Percentiles rank a stretch among this genome's conserved stretches.
phyloP scores from a whole-genome alignment of 2,329 filamentous ascomycete species.

The Ophiostoma pallidulum region DNA sequence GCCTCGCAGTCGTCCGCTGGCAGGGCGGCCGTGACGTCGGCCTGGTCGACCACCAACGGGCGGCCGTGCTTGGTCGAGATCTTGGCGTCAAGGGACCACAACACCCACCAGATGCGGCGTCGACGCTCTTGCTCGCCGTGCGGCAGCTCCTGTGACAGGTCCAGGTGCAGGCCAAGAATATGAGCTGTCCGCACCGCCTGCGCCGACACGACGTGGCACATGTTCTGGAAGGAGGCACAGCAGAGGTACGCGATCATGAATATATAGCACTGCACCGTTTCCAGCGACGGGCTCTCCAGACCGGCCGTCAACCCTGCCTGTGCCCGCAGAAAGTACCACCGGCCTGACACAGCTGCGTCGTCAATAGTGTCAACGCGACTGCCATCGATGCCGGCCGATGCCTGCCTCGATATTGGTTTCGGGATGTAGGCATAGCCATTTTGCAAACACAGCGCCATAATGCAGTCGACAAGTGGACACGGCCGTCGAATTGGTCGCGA shows the following conservation, averaged over 20 bases:
- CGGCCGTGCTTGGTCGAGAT: constrained; percentile 37
- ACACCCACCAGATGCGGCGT: constrained; percentile 42
- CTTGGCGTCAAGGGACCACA: constrained; percentile 40
- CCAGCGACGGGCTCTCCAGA: constrained; percentile 36
- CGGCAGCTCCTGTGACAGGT: constrained; percentile 30
- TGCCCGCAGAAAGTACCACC: constrained; percentile 37
- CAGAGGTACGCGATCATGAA: constrained; percentile 37
- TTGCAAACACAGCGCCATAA: constrained; percentile 43
- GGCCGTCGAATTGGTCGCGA: constrained; percentile 25
- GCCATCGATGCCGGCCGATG: not conserved
- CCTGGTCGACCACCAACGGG: constrained; percentile 28
- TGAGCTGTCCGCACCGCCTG: constrained; percentile 36
- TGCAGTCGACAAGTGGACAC: constrained; percentile 42
- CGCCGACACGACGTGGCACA: constrained; percentile 31
- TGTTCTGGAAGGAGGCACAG: constrained; percentile 39
- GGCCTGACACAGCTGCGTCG: constrained; percentile 34
- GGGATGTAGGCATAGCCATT: constrained; percentile 27
- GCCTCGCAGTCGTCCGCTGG: constrained; percentile 25
- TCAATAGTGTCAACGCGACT: too few species aligned
- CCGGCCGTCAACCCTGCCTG: constrained; percentile 34
- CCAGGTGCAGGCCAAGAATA: constrained; percentile 38
- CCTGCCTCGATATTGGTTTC: not conserved
- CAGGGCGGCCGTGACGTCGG: constrained; percentile 26
- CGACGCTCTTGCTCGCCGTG: constrained; percentile 31
- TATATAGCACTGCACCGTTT: constrained; percentile 39